Percentiles rank a stretch among this genome's conserved stretches.
Conservation (phyloP, 306 rosid species). For the Corylus americana region DNA sequence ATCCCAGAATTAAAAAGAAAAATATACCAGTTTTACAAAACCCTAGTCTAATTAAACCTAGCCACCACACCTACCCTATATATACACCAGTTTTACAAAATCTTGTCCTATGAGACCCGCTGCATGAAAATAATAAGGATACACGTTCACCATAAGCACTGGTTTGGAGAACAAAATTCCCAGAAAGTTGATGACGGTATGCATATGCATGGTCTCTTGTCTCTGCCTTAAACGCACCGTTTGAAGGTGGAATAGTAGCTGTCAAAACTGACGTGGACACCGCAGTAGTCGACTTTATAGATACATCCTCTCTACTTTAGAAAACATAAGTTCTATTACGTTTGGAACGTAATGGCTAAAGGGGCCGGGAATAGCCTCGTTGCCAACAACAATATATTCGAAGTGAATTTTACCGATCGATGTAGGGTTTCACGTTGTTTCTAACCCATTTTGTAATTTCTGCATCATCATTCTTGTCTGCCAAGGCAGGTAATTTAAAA, state of each 20-base stretch:
- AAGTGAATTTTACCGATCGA: not conserved
- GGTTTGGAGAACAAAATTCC: rapidly evolving
- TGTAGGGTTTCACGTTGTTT: not conserved
- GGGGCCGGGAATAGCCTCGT: not conserved
- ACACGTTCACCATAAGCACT: not conserved
- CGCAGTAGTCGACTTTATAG: constrained; percentile 33
- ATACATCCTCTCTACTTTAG: not conserved
- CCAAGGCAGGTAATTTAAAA: not conserved
- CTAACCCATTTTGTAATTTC: not conserved
- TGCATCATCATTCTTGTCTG: not conserved
- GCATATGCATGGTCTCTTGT: not conserved
- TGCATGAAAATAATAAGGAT: not conserved
- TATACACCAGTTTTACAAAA: no score
- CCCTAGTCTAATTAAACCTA: no score
- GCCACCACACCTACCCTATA: no score
- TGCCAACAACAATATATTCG: not conserved
- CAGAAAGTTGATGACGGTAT: not conserved
- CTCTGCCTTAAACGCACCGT: constrained; percentile 6
- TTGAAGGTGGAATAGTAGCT: constrained; percentile 30
- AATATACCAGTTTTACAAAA: no score
- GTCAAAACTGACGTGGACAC: constrained; percentile 7
- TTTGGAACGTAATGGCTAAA: not conserved
- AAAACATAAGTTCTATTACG: no score
- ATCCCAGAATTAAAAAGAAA: no score
- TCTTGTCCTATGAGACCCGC: not conserved